These are phyloP conservation scores for Diaporthe batatas DNA, from an alignment of 2,329 filamentous ascomycete genomes.

Conservation along the genomic window DNA sequence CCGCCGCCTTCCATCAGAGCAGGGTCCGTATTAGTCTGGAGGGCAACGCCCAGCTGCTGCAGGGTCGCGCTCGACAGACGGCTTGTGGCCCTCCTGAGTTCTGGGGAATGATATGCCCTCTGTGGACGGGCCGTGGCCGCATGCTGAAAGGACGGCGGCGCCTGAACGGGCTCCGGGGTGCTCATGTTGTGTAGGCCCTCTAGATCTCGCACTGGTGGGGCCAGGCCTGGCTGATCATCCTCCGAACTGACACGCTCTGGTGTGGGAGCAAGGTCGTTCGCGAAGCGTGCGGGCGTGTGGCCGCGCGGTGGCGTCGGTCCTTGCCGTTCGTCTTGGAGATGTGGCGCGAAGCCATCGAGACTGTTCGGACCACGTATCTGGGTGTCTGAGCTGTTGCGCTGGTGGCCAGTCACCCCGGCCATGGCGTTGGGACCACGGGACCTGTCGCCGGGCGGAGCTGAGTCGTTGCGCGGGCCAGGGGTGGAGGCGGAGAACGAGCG, in stretches of 20 bases:
- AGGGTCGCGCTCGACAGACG: slow-evolving; percentile 87
- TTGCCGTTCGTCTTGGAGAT: slow-evolving; percentile 36
- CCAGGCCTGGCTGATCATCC: slow-evolving; percentile 61
- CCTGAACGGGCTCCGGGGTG: slow-evolving; percentile 81
- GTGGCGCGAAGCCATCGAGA: slow-evolving; percentile 44
- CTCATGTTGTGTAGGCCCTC: slow-evolving; percentile 68
- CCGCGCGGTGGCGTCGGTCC: slow-evolving; percentile 45
- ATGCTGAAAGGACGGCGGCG: slow-evolving; percentile 78
- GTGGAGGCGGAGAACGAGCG: slow-evolving; percentile 63
- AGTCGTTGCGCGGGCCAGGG: slow-evolving; percentile 61
- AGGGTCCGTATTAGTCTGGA: slow-evolving; percentile 39
- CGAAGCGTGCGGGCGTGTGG: slow-evolving; percentile 55
- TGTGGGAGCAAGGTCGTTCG: slow-evolving; percentile 60
- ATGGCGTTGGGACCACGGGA: slow-evolving; percentile 53
- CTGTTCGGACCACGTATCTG: slow-evolving; percentile 49
- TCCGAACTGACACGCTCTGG: slow-evolving; percentile 70
- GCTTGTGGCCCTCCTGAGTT: slow-evolving; percentile 84
- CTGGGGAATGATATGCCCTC: slow-evolving; percentile 80
- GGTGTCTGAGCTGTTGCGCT: slow-evolving; percentile 64
- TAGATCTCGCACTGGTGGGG: slow-evolving; percentile 63
- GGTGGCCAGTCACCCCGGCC: slow-evolving; percentile 53
- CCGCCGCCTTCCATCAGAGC: slow-evolving; percentile 40
- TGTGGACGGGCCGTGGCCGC: slow-evolving; percentile 78
- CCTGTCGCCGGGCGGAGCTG: slow-evolving; percentile 61
- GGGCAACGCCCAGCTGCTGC: slow-evolving; percentile 80